Base-by-base conservation (phyloP, 495 filamentous ascomycete genomes). In the Neurospora sp. region DNA sequence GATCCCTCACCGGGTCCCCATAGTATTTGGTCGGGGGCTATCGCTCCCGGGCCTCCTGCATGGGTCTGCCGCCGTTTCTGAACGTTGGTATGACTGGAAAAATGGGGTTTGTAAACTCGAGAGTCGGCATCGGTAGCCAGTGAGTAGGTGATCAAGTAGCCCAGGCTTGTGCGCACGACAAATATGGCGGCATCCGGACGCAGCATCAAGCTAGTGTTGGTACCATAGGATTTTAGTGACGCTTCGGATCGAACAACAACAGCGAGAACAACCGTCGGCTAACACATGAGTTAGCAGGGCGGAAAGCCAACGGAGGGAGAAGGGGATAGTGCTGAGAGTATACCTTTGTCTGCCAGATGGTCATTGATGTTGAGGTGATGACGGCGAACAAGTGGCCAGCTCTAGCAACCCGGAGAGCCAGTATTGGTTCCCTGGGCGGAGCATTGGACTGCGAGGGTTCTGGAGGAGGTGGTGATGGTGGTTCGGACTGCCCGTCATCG, bases 291-390 rank as follows among this genome's bases (percentile, higher is more conserved):
- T 77, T 72, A 79, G 77, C 71, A 31, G 31, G 72, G 27, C 31
- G 27, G 74, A 23, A 39, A 62, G 39, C 23, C 27, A 54, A 66
- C 38, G 44, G n/a, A 72, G 11, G 16, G 23, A 70, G 71, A 41
- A 46, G 69, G n/a, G 23, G 8, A 49, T 11, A 6, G 23, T 27
- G 20, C 10, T 9, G 31, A n/a, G 35, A 12, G 16, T 31, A 74
- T 88, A 95, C 95, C 86, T 93, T 94, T 72, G 93, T 95, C 83
- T 99, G 96, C 96, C 96, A 99, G 73, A 98, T 87, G 20, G 91
- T 93, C 78, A 98, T 87, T 5, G 91, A 91, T 9, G 91, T 91
- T 6, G 87, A 82, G 2, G 96, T 98, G 78, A 98, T 93, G 16
- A 93, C 93, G 69, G 92, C 93, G 84, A 99, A 98, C 73, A 97